Evolutionary conservation across 176 grass and related monocot genomes (phyloP).

Genomic region (Dendrocalamus sinicus): DNA sequence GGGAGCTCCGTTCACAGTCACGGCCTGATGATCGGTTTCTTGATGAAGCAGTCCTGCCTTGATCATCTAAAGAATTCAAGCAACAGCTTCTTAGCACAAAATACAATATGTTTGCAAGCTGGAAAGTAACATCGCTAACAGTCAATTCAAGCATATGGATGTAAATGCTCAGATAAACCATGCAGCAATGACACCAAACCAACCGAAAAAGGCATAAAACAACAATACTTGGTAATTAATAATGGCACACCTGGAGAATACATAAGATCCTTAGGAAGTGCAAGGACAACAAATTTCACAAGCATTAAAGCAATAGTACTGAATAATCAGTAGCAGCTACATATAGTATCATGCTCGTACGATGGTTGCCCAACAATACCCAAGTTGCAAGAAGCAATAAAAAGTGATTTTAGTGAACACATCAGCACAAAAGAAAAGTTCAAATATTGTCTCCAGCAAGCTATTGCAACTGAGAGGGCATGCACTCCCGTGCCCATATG

Average conservation of each 20-base stretch:
- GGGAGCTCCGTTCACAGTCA: conserved; percentile 56
- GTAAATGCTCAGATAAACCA: neutral
- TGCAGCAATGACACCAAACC: neutral
- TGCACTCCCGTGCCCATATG: neutral
- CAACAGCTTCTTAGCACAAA: conserved; percentile 44
- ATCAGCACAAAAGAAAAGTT: neutral
- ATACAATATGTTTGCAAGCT: conserved; percentile 9
- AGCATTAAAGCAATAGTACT: neutral
- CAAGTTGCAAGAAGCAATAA: conserved; percentile 11
- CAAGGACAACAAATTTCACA: conserved; percentile 33
- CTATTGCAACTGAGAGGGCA: neutral
- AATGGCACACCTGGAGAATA: neutral
- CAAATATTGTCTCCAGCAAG: neutral
- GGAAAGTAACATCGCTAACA: conserved; percentile 5
- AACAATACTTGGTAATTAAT: conserved; percentile 14
- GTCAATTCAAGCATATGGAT: neutral
- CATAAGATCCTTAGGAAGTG: neutral
- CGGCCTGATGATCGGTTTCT: conserved; percentile 47
- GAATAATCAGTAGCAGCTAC: conserved; percentile 2
- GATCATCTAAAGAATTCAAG: conserved; percentile 48
- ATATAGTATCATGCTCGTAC: neutral
- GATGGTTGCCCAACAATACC: neutral
- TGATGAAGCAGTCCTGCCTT: conserved; percentile 41
- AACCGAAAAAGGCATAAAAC: neutral
- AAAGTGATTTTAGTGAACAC: neutral